Evolutionary conservation across 805 yeast genomes (phyloP).

Genomic region (Ogataea angusta): DNA sequence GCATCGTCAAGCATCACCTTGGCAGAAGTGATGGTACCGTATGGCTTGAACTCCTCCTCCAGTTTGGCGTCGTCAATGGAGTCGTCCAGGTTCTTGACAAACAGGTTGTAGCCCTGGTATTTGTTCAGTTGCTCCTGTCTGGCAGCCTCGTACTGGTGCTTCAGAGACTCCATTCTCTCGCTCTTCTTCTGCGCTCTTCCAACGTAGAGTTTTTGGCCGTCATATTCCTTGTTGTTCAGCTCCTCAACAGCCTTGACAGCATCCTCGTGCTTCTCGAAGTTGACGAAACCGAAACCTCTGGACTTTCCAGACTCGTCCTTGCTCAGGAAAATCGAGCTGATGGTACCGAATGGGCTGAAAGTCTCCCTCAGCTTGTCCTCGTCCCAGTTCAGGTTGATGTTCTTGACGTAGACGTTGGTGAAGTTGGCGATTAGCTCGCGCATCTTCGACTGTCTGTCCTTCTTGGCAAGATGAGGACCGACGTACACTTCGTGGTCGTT

Average conservation of each 20-base stretch:
- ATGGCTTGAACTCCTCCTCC: constrained; percentile 87
- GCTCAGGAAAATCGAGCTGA: constrained; percentile 81
- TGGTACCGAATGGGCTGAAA: constrained; percentile 70
- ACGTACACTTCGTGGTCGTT: constrained; percentile 95
- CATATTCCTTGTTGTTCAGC: constrained; percentile 81
- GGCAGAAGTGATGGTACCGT: constrained; percentile 93
- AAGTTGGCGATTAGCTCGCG: constrained; percentile 88
- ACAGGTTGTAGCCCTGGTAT: constrained; percentile 97
- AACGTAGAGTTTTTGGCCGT: constrained; percentile 84
- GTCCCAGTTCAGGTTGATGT: constrained; percentile 68
- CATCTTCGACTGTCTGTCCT: constrained; percentile 90
- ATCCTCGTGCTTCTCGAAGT: constrained; percentile 81
- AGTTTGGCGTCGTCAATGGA: constrained; percentile 86
- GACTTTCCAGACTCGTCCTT: constrained; percentile 83
- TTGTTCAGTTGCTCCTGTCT: constrained; percentile 88
- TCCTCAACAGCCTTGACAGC: constrained; percentile 91
- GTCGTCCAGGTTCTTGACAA: constrained; percentile 95
- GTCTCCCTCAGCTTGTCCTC: constrained; percentile 69
- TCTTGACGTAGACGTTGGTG: constrained; percentile 95
- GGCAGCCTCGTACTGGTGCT: constrained; percentile 88
- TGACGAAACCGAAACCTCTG: constrained; percentile 94
- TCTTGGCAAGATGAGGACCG: constrained; percentile 88
- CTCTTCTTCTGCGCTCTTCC: constrained; percentile 99
- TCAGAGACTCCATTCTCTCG: constrained; percentile 95
- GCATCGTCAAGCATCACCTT: constrained; percentile 93